phyloP scores from a whole-genome alignment of 306 rosid genomes.

The Cucumis hystrix region DNA sequence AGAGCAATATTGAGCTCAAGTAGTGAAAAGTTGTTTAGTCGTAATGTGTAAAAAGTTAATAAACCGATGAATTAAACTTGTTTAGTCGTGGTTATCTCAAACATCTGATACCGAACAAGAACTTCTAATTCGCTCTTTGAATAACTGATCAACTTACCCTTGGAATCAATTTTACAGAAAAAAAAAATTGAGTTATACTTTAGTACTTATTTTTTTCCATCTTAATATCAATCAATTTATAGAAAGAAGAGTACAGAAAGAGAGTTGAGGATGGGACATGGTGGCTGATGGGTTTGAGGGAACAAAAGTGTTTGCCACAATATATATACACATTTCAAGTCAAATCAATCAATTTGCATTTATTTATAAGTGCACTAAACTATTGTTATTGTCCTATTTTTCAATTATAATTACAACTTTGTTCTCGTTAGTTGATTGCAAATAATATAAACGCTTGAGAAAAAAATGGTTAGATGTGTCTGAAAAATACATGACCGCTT shows the following conservation, averaged over 20 bases:
- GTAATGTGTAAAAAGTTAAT: too few relatives aligned
- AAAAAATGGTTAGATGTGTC: not conserved
- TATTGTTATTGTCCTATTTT: not conserved
- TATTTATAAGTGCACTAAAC: not conserved
- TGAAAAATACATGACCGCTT: not conserved
- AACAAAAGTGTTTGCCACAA: not conserved
- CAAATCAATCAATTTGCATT: not conserved
- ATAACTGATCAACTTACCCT: too few relatives aligned
- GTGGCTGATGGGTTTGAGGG: constrained; percentile 5
- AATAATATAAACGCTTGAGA: not conserved
- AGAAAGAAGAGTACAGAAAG: not conserved
- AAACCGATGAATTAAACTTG: too few relatives aligned
- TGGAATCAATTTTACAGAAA: not conserved
- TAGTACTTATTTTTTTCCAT: not conserved
- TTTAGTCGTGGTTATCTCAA: too few relatives aligned
- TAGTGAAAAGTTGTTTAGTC: too few relatives aligned
- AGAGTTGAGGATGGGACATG: not conserved
- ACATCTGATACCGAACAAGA: too few relatives aligned
- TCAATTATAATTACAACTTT: not conserved
- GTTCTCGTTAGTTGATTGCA: not conserved
- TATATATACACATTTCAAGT: not conserved
- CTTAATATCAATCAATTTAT: not conserved
- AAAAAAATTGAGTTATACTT: not conserved
- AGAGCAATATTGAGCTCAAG: too few relatives aligned
- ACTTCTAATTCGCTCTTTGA: too few relatives aligned